Percentiles rank a stretch among this genome's conserved stretches.
These are phyloP conservation scores for Venustampulla echinocandica DNA, from an alignment of 495 filamentous ascomycete genomes.

Conservation along the genomic window DNA sequence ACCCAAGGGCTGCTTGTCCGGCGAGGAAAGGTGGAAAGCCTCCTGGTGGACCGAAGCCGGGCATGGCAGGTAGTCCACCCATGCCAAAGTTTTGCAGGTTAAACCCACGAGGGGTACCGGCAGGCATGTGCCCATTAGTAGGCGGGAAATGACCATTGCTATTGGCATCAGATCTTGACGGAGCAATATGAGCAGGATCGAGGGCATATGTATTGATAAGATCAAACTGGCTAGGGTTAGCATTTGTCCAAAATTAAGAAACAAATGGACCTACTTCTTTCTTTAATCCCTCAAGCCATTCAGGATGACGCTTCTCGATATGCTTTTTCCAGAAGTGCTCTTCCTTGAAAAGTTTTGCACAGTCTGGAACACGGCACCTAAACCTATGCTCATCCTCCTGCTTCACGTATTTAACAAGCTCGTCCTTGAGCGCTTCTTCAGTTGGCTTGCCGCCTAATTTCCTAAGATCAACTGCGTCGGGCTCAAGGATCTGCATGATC, in stretches of 20 bases:
- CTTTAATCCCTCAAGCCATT: slow-evolving; percentile 76
- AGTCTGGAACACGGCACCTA: slow-evolving; percentile 92
- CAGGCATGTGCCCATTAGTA: slow-evolving; percentile 55
- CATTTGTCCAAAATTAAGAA: slow-evolving; percentile 13
- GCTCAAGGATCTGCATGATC: slow-evolving; percentile 81
- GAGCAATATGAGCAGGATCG: slow-evolving; percentile 86
- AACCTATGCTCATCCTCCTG: slow-evolving; percentile 96
- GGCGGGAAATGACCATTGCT: slow-evolving; percentile 93
- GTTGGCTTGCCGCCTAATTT: slow-evolving; percentile 86
- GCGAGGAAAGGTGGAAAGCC: slow-evolving; percentile 47
- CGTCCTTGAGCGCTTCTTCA: slow-evolving; percentile 79
- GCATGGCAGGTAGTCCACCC: slow-evolving; percentile 48
- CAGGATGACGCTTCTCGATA: slow-evolving; percentile 86
- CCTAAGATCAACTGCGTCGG: slow-evolving; percentile 70
- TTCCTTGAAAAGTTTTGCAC: slow-evolving; percentile 94
- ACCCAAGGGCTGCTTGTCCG: slow-evolving; percentile 40
- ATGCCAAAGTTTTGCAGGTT: slow-evolving; percentile 59
- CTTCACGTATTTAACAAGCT: slow-evolving; percentile 80
- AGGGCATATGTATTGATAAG: slow-evolving; percentile 90
- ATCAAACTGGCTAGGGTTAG: slow-evolving; percentile 48
- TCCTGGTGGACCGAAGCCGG: slow-evolving; percentile 36
- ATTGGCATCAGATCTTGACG: slow-evolving; percentile 89
- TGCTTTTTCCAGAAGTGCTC: slow-evolving; percentile 97
- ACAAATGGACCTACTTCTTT: slow-evolving; percentile 58
- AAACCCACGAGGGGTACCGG: slow-evolving; percentile 90